Percentiles rank a stretch among this genome's conserved stretches.
phyloP scores from a whole-genome alignment of 805 yeast species.

The Candida sakaeoensis region DNA sequence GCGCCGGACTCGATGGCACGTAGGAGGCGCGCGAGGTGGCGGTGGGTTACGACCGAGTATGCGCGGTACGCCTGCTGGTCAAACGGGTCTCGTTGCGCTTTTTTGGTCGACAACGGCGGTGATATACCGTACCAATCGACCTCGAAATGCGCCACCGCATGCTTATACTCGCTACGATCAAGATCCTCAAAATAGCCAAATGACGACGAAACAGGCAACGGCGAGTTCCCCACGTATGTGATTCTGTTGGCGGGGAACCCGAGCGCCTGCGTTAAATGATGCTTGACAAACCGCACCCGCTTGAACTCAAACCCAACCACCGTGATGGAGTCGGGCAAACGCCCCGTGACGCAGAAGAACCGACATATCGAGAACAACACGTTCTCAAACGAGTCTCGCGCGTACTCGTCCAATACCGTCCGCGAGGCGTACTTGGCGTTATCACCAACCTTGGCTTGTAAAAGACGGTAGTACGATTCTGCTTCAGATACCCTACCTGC shows the following conservation, averaged over 20 bases:
- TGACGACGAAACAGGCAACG: constrained; percentile 37
- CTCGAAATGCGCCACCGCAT: constrained; percentile 53
- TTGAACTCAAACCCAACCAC: constrained; percentile 78
- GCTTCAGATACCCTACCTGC: constrained; percentile 61
- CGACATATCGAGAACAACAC: constrained; percentile 56
- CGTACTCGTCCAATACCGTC: constrained; percentile 75
- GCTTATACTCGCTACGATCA: constrained; percentile 43
- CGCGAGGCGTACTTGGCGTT: too few relatives aligned
- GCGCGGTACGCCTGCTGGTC: constrained; percentile 26
- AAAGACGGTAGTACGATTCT: constrained; percentile 49
- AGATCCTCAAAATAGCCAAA: constrained; percentile 53
- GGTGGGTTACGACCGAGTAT: constrained; percentile 12
- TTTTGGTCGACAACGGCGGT: constrained; percentile 45
- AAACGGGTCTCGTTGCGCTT: constrained; percentile 55
- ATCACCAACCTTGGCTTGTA: too few relatives aligned
- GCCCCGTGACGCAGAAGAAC: constrained; percentile 43
- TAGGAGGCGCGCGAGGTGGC: constrained; percentile 17
- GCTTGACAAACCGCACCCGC: constrained; percentile 49
- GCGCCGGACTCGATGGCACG: constrained; percentile 10
- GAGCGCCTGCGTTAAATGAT: constrained; percentile 51
- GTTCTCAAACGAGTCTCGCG: constrained; percentile 79
- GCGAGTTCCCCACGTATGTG: constrained; percentile 56
- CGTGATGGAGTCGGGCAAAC: constrained; percentile 50
- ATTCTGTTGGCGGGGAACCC: constrained; percentile 34
- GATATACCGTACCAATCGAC: constrained; percentile 57